Conservation (phyloP, 2,329 filamentous ascomycete genomes). For the Penicillium aurantiogriseum region DNA sequence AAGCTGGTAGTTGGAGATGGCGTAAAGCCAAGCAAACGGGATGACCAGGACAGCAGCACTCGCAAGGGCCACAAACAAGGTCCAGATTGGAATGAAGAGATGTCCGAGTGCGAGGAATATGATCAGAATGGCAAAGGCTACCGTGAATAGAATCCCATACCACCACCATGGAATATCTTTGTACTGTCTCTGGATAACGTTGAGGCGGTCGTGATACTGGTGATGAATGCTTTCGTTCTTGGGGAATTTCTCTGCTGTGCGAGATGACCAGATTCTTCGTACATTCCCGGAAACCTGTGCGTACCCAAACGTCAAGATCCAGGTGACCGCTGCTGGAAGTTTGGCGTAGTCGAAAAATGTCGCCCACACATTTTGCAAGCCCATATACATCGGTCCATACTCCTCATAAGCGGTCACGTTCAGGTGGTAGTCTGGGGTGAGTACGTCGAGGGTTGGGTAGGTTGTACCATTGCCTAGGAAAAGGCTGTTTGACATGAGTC, state of each 20-base stretch:
- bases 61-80: conserved; percentile 56
- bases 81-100: conserved; percentile 61
- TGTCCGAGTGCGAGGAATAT: conserved; percentile 52
- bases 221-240: conserved; percentile 48
- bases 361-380: conserved; percentile 57
- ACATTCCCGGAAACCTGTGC: conserved; percentile 49
- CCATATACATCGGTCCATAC: conserved; percentile 57
- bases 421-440: conserved; percentile 47
- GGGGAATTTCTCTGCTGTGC: conserved; percentile 29
- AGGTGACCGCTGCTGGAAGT: conserved; percentile 57
- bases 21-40: conserved; percentile 60
- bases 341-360: conserved; percentile 63
- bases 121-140: conserved; percentile 52
- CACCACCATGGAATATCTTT: conserved; percentile 60
- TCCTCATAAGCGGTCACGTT: conserved; percentile 50
- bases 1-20: conserved; percentile 56
- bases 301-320: conserved; percentile 58
- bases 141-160: conserved; percentile 53
- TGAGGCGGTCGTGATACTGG: conserved; percentile 60
- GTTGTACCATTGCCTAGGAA: conserved; percentile 51
- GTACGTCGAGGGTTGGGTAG: conserved; percentile 46
- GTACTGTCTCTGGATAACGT: conserved; percentile 57
- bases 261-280: conserved; percentile 44
- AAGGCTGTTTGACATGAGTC: conserved; percentile 59
- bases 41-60: conserved; percentile 57